Base-by-base conservation (phyloP, 2,329 filamentous ascomycete genomes). In the Paradendryphiella salina region DNA sequence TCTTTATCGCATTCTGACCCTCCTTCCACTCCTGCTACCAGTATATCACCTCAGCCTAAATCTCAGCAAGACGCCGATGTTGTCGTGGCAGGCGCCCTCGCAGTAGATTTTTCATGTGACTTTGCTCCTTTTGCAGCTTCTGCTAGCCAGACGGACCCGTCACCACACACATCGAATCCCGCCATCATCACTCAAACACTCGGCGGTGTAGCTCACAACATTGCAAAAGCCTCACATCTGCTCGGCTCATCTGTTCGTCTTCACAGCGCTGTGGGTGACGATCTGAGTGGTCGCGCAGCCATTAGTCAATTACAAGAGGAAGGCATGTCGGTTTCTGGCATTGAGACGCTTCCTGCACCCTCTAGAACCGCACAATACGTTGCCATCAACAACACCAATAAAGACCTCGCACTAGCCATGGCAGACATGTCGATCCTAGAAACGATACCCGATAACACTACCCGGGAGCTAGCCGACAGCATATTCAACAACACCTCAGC, bases 201-300 rank as follows among this genome's bases (percentile, higher is more conserved):
- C 6, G 94, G 94, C 10, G 94, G 94, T 5, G 94, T 97, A 6
- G 94, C 90, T 5, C 87, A 91, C 66, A 97, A 97, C 65, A 90
- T 97, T 36, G 90, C 94, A 13, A 82, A 90, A 39, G 92, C 93
- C 36, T 86, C 89, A 1, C 88, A 91, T 60, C 81, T 86, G 26
- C 80, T 88, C 52, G 84, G 83, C 33, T 83, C 80, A 31, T 75
- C 76, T 11, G 88, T 94, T 6, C 81, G 83, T 17, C 82, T 96
- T 13, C 92, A 87, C 73, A 96, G 89, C 64, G 82, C 90, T 56
- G 82, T 96, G 8, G 91, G 88, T 11, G 83, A 92, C 65, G 93
- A 97, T 67, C 63, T 85, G 1, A 87, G 89, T 49, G 94, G 93
- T 13, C 82, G 82, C 31, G 87, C 87, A 6, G 84, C 94, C 9